A percentile compares a stretch with the other conserved stretches of the same genome.
Evolutionary conservation across 257 asterid genomes (phyloP).

Genomic region (Verbascum thapsus): DNA sequence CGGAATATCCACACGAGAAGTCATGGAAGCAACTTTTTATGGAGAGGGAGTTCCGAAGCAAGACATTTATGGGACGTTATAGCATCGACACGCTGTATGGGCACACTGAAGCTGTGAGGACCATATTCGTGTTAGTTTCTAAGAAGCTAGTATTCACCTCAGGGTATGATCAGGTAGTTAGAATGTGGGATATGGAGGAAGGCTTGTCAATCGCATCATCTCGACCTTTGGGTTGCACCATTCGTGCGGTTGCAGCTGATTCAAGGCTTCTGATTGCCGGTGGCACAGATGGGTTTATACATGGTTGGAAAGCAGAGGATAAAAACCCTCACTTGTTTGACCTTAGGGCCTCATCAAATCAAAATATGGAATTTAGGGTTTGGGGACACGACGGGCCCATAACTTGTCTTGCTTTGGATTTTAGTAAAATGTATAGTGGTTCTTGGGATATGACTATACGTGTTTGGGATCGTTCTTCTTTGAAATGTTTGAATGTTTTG

Average conservation of each 20-base stretch:
- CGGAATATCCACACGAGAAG: constrained; percentile 55
- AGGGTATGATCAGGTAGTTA: constrained; percentile 87
- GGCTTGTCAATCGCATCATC: constrained; percentile 83
- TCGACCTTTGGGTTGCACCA: constrained; percentile 84
- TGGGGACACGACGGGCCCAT: constrained; percentile 96
- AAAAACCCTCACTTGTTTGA: constrained; percentile 79
- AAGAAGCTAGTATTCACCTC: constrained; percentile 85
- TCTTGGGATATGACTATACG: constrained; percentile 98
- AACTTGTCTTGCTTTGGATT: constrained; percentile 88
- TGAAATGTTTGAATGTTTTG: constrained; percentile 68
- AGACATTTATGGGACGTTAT: constrained; percentile 80
- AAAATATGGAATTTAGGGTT: constrained; percentile 62
- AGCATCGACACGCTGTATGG: constrained; percentile 78
- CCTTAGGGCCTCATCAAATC: constrained; percentile 58
- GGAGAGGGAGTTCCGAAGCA: constrained; percentile 93
- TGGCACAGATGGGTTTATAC: constrained; percentile 92
- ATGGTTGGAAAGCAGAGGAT: constrained; percentile 90
- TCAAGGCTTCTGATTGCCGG: constrained; percentile 81
- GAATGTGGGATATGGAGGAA: constrained; percentile 97
- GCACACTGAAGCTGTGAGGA: constrained; percentile 86
- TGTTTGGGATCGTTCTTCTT: constrained; percentile 74
- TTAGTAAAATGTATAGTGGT: constrained; percentile 76
- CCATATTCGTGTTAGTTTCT: constrained; percentile 71
- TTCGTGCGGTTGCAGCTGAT: constrained; percentile 94
- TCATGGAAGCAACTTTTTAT: constrained; percentile 89